Conservation (phyloP, 2,329 filamentous ascomycete genomes). For the Diaporthe nobilis region DNA sequence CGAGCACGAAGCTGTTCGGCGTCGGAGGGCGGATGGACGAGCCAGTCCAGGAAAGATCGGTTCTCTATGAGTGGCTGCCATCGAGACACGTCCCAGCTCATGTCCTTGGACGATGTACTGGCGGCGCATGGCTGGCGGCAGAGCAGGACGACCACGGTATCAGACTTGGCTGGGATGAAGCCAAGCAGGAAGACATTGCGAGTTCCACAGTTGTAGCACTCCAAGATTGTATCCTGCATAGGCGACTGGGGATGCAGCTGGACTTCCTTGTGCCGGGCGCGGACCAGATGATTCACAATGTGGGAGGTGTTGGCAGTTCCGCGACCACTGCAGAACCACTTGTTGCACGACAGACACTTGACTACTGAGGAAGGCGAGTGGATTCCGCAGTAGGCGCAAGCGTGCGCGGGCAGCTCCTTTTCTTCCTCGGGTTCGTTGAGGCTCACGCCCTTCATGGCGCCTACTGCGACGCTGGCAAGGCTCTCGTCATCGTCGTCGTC, state of each 20-base stretch:
- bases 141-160: slow-evolving; percentile 95
- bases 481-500: slow-evolving; percentile 82
- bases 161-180: slow-evolving; percentile 98
- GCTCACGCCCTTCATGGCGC: slow-evolving; percentile 77
- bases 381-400: slow-evolving; percentile 99
- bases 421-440: slow-evolving; percentile 79
- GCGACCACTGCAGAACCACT: slow-evolving; percentile 99
- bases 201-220: slow-evolving; percentile 99
- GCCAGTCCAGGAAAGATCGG: slow-evolving; percentile 93
- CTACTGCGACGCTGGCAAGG: slow-evolving; percentile 84
- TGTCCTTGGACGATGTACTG: slow-evolving; percentile 96
- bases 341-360: slow-evolving; percentile 94
- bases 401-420: slow-evolving; percentile 92
- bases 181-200: slow-evolving; percentile 98
- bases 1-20: slow-evolving; percentile 96
- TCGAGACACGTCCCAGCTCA: slow-evolving; percentile 99
- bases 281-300: slow-evolving; percentile 97
- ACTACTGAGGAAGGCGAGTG: slow-evolving; percentile 96
- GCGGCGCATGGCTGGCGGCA: slow-evolving; percentile 97
- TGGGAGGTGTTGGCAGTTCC: slow-evolving; percentile 97
- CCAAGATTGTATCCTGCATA: slow-evolving; percentile 94
- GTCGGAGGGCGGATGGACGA: slow-evolving; percentile 89
- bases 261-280: slow-evolving; percentile 98
- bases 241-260: slow-evolving; percentile 94
- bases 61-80: slow-evolving; percentile 99